phyloP scores from a whole-genome alignment of 805 yeast genomes.

The Saccharomycodes ludwigii region DNA sequence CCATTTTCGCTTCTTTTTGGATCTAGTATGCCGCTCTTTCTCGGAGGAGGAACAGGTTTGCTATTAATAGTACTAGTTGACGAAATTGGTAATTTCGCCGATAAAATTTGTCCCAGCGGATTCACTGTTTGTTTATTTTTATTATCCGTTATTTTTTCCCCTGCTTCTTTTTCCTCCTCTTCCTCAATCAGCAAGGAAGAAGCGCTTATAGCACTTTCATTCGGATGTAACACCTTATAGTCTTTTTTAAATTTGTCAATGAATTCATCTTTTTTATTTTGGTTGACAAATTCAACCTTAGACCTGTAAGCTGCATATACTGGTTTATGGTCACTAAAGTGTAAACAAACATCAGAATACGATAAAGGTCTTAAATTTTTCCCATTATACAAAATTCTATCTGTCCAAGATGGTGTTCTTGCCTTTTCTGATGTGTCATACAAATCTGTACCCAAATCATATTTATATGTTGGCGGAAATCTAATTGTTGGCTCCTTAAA shows the following conservation, averaged over 20 bases:
- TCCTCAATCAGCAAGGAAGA: slow-evolving; percentile 11
- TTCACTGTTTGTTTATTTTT: too few relatives aligned
- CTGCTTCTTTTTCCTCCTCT: too few relatives aligned
- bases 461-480: slow-evolving; percentile 87
- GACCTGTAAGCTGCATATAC: slow-evolving; percentile 72
- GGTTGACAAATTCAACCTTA: slow-evolving; percentile 57
- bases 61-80: too few relatives aligned
- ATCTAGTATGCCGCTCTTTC: too few relatives aligned
- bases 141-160: too few relatives aligned
- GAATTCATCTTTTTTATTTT: slow-evolving; percentile 40
- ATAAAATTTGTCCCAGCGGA: too few relatives aligned
- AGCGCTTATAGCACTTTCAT: slow-evolving; percentile 16
- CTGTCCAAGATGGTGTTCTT: slow-evolving; percentile 95
- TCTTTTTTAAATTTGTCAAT: slow-evolving; percentile 47
- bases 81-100: too few relatives aligned
- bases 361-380: slow-evolving; percentile 44
- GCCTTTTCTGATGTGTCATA: slow-evolving; percentile 90
- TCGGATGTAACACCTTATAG: slow-evolving; percentile 30
- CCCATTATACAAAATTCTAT: slow-evolving; percentile 65
- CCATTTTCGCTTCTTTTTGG: slow-evolving; percentile 4
- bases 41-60: too few relatives aligned
- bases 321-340: slow-evolving; percentile 83
- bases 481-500: slow-evolving; percentile 66
- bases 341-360: slow-evolving; percentile 55
- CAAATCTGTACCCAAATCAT: slow-evolving; percentile 65